Evolutionary conservation across 352 stramenopile species (phyloP).

Genomic region (Phytophthora pseudosyringae): DNA sequence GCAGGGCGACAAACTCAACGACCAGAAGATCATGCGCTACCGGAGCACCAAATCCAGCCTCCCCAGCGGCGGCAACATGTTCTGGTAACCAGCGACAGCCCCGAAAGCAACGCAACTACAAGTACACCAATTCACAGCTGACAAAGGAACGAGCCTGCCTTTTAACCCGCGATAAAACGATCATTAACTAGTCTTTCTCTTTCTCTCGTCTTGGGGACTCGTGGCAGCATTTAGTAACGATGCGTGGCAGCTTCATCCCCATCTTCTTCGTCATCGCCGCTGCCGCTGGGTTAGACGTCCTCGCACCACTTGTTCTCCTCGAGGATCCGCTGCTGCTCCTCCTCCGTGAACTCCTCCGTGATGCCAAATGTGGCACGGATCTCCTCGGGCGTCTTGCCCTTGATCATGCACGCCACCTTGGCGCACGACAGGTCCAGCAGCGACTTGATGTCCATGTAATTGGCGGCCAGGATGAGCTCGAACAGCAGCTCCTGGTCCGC

Average conservation of each 20-base stretch:
- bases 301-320: slow-evolving; percentile 83
- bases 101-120: neutral
- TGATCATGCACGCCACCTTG: slow-evolving; percentile 67
- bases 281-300: too few relatives aligned
- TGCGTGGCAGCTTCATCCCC: too few relatives aligned
- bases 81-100: slow-evolving; percentile 47
- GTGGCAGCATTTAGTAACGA: too few relatives aligned
- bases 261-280: too few relatives aligned
- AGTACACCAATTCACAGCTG: neutral
- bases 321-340: slow-evolving; percentile 67
- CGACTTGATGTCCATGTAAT: slow-evolving; percentile 77
- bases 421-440: slow-evolving; percentile 66
- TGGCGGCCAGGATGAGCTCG: slow-evolving; percentile 70
- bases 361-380: slow-evolving; percentile 71
- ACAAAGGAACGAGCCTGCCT: neutral
- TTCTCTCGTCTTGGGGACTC: neutral
- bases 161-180: slow-evolving; percentile 28
- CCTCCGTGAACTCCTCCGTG: slow-evolving; percentile 53
- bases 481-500: slow-evolving; percentile 65
- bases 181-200: slow-evolving; percentile 8
- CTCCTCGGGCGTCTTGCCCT: slow-evolving; percentile 69
- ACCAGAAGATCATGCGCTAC: slow-evolving; percentile 73
- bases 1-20: slow-evolving; percentile 75
- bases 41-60: slow-evolving; percentile 53
- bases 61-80: slow-evolving; percentile 54